Conservation (phyloP, 257 asterid species). For the Haberlea rhodopensis region DNA sequence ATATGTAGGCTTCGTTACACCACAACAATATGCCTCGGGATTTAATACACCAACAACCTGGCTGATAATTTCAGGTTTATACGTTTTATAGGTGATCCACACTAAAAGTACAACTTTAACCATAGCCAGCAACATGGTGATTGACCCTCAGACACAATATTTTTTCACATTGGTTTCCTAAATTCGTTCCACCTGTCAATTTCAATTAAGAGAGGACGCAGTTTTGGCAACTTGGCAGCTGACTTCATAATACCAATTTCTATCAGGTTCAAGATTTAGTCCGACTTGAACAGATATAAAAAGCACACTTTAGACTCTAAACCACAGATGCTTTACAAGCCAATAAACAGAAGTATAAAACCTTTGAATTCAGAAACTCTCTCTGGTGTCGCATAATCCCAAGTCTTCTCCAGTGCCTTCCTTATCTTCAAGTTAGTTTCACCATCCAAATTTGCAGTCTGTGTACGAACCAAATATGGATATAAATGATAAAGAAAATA, state of each 20-base stretch:
- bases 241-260: no score
- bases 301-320: no score
- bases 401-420: conserved; percentile 92
- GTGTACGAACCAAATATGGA: conserved; percentile 28
- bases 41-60: conserved; percentile 13
- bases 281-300: no score
- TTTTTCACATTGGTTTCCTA: no score
- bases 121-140: no score
- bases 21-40: conserved; percentile 14
- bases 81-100: not conserved
- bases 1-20: conserved; percentile 14
- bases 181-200: no score
- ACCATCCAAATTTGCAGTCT: conserved; percentile 99
- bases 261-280: no score
- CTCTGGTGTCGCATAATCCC: conserved; percentile 86
- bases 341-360: conserved; percentile 33
- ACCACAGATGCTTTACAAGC: no score
- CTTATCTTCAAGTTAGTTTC: conserved; percentile 98
- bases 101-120: no score
- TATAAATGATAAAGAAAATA: conserved; percentile 22
- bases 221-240: no score
- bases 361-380: conserved; percentile 87
- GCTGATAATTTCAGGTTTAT: conserved; percentile 3
- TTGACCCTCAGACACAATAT: no score
- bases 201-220: no score